Evolutionary conservation across 768 basidiomycete species (phyloP).

Genomic region (Rhodosporidiobolus odoratus): DNA sequence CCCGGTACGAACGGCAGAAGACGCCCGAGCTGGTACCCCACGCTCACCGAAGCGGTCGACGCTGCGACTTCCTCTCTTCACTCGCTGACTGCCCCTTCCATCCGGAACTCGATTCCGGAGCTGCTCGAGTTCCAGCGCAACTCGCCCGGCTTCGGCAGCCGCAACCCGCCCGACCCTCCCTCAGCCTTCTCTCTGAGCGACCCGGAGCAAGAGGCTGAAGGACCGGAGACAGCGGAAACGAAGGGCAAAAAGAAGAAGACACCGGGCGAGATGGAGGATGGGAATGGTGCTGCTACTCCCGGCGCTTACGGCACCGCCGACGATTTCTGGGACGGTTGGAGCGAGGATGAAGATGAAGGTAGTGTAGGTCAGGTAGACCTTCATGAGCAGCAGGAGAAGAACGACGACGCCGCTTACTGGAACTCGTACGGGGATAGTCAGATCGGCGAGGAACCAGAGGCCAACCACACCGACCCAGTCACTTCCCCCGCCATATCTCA

Average conservation of each 20-base stretch:
- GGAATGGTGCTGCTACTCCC: slow-evolving; percentile 15
- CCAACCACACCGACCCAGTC: not conserved
- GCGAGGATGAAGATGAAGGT: slow-evolving; percentile 2
- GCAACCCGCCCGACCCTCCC: not conserved
- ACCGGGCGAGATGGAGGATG: slow-evolving; percentile 15
- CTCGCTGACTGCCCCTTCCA: not conserved
- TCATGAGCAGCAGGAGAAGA: not conserved
- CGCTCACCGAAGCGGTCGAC: not conserved
- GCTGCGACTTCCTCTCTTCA: not conserved
- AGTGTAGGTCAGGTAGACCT: not conserved
- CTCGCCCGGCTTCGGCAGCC: not conserved
- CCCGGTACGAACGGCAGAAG: not conserved
- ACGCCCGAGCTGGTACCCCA: not conserved
- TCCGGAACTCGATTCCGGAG: slow-evolving; percentile 1
- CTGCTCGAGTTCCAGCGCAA: not conserved
- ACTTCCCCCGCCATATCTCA: no score
- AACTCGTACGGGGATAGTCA: not conserved
- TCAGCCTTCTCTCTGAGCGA: not conserved
- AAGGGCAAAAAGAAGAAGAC: not conserved
- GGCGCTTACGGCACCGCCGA: slow-evolving; percentile 16
- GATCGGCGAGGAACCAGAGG: not conserved
- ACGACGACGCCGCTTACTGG: slow-evolving; percentile 22
- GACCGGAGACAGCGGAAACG: not conserved
- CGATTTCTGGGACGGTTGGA: slow-evolving; percentile 30
- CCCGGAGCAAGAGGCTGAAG: not conserved